These are phyloP conservation scores for Suillus paluster DNA, from an alignment of 768 basidiomycete genomes.

Conservation along the genomic window DNA sequence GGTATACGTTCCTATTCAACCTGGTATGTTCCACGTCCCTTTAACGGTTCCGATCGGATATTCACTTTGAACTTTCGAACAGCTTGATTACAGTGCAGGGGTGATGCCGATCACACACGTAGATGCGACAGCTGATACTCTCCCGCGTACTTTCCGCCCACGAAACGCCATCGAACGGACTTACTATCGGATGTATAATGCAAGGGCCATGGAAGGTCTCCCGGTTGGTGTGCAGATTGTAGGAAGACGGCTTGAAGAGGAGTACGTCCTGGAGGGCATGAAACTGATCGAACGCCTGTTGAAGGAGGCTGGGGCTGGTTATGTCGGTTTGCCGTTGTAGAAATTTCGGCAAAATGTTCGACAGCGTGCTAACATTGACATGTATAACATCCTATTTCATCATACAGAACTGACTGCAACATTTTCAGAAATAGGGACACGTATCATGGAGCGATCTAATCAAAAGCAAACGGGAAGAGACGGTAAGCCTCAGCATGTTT, in stretches of 20 bases:
- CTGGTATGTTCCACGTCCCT: constrained; percentile 44
- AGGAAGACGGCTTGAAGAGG: constrained; percentile 49
- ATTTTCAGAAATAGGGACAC: neutral
- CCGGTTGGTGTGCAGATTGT: constrained; percentile 50
- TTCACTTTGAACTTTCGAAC: neutral
- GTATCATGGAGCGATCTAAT: neutral
- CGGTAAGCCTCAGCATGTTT: neutral
- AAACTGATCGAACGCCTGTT: constrained; percentile 40
- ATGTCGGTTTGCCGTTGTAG: constrained; percentile 29
- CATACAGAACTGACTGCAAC: neutral
- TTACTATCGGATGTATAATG: constrained; percentile 47
- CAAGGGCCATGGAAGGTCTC: constrained; percentile 46
- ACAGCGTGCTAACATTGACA: neutral
- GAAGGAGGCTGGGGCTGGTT: constrained; percentile 25
- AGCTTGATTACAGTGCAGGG: constrained; percentile 51
- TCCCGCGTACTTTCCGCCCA: constrained; percentile 26
- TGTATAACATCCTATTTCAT: neutral
- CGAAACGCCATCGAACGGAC: constrained; percentile 44
- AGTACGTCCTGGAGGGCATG: constrained; percentile 52
- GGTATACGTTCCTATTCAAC: constrained; percentile 72
- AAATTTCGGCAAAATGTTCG: too few species aligned
- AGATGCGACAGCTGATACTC: constrained; percentile 35
- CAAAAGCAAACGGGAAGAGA: neutral
- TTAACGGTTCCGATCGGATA: neutral
- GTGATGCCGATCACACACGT: constrained; percentile 50